phyloP scores from a whole-genome alignment of 768 basidiomycete species.

The Leccinum subgranulosum region DNA sequence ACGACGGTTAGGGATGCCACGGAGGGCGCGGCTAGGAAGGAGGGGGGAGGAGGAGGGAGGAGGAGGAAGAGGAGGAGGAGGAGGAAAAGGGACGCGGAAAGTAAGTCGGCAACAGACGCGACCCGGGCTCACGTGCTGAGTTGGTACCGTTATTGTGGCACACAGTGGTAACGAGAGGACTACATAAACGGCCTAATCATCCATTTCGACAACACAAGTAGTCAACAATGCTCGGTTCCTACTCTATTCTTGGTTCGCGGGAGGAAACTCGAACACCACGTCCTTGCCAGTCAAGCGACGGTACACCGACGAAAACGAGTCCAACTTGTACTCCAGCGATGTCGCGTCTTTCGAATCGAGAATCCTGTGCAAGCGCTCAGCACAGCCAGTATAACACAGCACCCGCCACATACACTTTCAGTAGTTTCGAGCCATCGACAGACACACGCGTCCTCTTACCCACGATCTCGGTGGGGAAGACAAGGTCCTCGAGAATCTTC shows the following conservation, averaged over 20 bases:
- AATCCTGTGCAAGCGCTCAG: conserved; percentile 53
- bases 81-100: conserved; percentile 32
- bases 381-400: conserved; percentile 8
- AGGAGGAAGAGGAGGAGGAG: conserved; percentile 32
- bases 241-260: conserved; percentile 64
- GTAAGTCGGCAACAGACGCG: conserved; percentile 25
- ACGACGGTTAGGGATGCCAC: conserved; percentile 39
- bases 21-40: conserved; percentile 39
- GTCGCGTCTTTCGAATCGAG: conserved; percentile 98
- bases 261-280: conserved; percentile 91
- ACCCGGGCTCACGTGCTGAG: conserved; percentile 33
- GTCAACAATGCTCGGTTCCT: conserved; percentile 31
- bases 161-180: conserved; percentile 8
- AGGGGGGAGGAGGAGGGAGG: conserved; percentile 32
- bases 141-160: conserved; percentile 22
- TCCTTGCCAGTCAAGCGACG: conserved; percentile 95
- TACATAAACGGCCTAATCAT: conserved; percentile 32
- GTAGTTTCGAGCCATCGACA: conserved; percentile 90
- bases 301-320: conserved; percentile 98
- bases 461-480: conserved; percentile 98
- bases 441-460: conserved; percentile 96
- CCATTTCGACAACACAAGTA: conserved; percentile 31
- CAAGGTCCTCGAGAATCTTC: conserved; percentile 97
- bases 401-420: conserved; percentile 86
- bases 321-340: conserved; percentile 99